Evolutionary conservation across 1,139 yeast species (phyloP).

Genomic region (Saccharomyces hybrid): DNA sequence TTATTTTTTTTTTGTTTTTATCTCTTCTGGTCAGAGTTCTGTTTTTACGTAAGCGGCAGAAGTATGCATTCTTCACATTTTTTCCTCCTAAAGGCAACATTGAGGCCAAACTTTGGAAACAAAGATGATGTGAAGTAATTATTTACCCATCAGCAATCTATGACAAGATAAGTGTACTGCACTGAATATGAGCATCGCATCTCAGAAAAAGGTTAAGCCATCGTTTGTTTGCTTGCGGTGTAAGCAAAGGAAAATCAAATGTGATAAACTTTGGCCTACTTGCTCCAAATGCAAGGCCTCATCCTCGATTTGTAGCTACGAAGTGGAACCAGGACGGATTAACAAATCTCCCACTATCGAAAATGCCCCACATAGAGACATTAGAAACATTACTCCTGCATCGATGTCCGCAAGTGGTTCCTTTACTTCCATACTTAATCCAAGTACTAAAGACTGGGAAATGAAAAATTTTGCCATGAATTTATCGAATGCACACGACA

Average conservation of each 20-base stretch:
- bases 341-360: neutral
- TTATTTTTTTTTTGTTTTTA: neutral
- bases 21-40: neutral
- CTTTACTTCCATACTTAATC: neutral
- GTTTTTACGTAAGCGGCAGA: neutral
- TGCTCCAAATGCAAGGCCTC: conserved; percentile 14
- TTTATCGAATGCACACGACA: conserved; percentile 12
- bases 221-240: conserved; percentile 15
- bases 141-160: neutral
- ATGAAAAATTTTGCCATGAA: conserved; percentile 4
- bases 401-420: neutral
- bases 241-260: conserved; percentile 13
- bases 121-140: neutral
- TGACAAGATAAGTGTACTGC: neutral
- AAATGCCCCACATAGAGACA: neutral
- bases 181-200: neutral
- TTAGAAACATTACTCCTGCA: neutral
- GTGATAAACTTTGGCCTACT: conserved; percentile 16
- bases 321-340: neutral
- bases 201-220: neutral
- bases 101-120: neutral
- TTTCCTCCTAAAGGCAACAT: neutral
- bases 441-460: neutral
- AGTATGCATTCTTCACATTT: neutral
- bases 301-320: conserved; percentile 9